Conservation (phyloP, 2,329 filamentous ascomycete species). For the Talaromyces sp. region DNA sequence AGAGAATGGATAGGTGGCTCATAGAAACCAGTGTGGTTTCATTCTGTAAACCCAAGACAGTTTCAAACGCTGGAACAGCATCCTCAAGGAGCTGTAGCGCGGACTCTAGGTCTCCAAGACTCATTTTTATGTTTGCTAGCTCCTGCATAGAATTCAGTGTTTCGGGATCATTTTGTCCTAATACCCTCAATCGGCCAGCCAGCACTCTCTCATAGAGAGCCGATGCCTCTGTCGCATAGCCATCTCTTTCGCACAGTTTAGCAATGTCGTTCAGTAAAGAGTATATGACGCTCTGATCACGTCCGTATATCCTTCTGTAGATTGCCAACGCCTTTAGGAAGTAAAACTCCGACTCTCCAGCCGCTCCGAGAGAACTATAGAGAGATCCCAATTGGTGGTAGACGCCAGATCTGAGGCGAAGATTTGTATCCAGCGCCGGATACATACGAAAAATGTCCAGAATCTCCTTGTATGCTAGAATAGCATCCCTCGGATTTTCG, state of each 20-base stretch:
- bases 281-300: conserved; percentile 27
- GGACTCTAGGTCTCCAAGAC: conserved; percentile 25
- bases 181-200: conserved; percentile 26
- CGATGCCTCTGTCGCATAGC: conserved; percentile 28
- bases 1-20: conserved; percentile 26
- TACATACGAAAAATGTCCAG: conserved; percentile 21
- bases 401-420: conserved; percentile 22
- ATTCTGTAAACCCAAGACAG: conserved; percentile 27
- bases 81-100: conserved; percentile 26
- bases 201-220: conserved; percentile 29
- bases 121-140: conserved; percentile 25
- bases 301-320: conserved; percentile 25
- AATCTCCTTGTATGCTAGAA: conserved; percentile 23
- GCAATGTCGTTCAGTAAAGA: conserved; percentile 26
- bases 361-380: conserved; percentile 22
- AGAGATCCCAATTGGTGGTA: conserved; percentile 25
- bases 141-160: conserved; percentile 29
- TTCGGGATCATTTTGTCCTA: conserved; percentile 28
- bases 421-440: conserved; percentile 23
- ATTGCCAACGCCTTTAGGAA: conserved; percentile 26
- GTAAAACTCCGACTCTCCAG: conserved; percentile 26
- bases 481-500: conserved; percentile 21
- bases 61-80: conserved; percentile 26
- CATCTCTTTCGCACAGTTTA: conserved; percentile 25
- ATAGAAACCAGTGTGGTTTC: conserved; percentile 27